These are phyloP conservation scores for Mortierella sp. DNA, from an alignment of 371 early-diverging fungal species.

Conservation along the genomic window DNA sequence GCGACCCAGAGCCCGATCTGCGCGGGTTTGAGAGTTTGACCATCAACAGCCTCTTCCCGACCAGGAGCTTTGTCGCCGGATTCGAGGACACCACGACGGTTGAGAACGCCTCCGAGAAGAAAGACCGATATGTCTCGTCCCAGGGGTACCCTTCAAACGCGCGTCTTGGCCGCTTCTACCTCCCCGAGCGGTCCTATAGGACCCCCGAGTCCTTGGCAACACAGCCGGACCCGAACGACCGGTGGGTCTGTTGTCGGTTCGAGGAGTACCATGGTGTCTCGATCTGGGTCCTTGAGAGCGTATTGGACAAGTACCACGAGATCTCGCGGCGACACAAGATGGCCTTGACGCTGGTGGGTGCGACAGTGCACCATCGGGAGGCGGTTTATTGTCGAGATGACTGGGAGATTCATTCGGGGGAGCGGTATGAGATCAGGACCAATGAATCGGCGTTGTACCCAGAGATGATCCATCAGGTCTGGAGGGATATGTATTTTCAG, in stretches of 20 bases:
- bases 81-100: constrained; percentile 26
- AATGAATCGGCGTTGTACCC: constrained; percentile 30
- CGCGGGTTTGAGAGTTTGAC: constrained; percentile 25
- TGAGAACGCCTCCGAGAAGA: not conserved
- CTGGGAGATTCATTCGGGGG: constrained; percentile 26
- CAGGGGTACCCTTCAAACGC: constrained; percentile 38
- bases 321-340: constrained; percentile 36
- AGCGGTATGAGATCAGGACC: constrained; percentile 23
- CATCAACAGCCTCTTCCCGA: constrained; percentile 25
- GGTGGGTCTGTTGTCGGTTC: constrained; percentile 42
- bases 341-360: constrained; percentile 39
- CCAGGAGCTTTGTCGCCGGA: constrained; percentile 42
- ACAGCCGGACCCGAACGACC: constrained; percentile 19
- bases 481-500: constrained; percentile 38
- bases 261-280: constrained; percentile 37
- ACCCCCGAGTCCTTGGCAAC: constrained; percentile 20
- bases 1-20: constrained; percentile 41
- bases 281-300: constrained; percentile 39
- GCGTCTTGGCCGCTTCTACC: constrained; percentile 45
- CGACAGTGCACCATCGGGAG: constrained; percentile 4
- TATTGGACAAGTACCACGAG: constrained; percentile 31
- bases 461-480: constrained; percentile 39
- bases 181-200: constrained; percentile 36
- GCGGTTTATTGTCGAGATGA: constrained; percentile 17
- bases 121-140: constrained; percentile 1